These are phyloP conservation scores for Kluyveromyces lactis DNA, from an alignment of 805 yeast genomes.

Conservation along the genomic window DNA sequence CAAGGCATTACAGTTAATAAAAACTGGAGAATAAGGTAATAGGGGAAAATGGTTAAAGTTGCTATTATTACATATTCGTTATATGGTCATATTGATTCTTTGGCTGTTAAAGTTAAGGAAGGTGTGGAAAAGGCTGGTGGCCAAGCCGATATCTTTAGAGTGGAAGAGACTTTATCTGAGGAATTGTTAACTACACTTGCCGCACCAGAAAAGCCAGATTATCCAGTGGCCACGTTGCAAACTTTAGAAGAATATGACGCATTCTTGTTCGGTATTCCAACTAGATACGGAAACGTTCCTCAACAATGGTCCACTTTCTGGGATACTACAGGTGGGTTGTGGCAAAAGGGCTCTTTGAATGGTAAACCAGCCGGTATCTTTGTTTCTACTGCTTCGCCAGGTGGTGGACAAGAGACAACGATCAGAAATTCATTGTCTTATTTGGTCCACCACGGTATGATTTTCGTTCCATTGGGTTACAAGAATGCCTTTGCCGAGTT, in stretches of 20 bases:
- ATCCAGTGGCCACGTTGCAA: slow-evolving; percentile 51
- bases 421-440: slow-evolving; percentile 48
- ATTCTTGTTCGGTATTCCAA: slow-evolving; percentile 70
- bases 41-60: slow-evolving; percentile 26
- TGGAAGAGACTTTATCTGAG: slow-evolving; percentile 64
- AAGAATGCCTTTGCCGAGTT: slow-evolving; percentile 45
- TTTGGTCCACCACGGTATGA: slow-evolving; percentile 68
- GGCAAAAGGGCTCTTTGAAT: slow-evolving; percentile 61
- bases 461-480: slow-evolving; percentile 73
- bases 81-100: slow-evolving; percentile 63
- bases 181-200: slow-evolving; percentile 49
- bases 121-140: slow-evolving; percentile 70
- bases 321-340: slow-evolving; percentile 69
- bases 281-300: slow-evolving; percentile 69
- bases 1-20: no score
- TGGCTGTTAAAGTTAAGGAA: slow-evolving; percentile 59
- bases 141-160: slow-evolving; percentile 60
- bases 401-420: slow-evolving; percentile 79
- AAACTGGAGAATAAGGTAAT: no score
- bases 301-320: slow-evolving; percentile 71
- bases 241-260: slow-evolving; percentile 60
- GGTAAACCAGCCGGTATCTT: slow-evolving; percentile 74
- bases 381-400: slow-evolving; percentile 61
- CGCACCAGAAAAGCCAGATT: slow-evolving; percentile 54
- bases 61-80: slow-evolving; percentile 61